phyloP scores from a whole-genome alignment of 805 yeast genomes.

The Saccharomycopsis oosterbeekiorum region DNA sequence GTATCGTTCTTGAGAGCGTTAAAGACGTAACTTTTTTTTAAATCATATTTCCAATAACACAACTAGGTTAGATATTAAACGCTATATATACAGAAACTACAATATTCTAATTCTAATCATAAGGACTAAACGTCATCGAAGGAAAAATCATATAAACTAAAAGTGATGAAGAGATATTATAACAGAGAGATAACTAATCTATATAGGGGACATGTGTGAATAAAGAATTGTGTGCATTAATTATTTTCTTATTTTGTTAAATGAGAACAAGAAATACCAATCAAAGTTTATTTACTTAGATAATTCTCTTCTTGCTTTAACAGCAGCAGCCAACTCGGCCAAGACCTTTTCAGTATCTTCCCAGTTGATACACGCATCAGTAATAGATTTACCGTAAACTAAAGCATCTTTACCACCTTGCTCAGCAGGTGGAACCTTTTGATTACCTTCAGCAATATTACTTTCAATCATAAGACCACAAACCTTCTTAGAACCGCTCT shows the following conservation, averaged over 20 bases:
- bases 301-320: slow-evolving; percentile 46
- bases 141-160: neutral
- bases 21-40: no score
- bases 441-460: slow-evolving; percentile 85
- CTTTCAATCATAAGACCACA: slow-evolving; percentile 96
- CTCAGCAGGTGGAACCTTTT: slow-evolving; percentile 59
- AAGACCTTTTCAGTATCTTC: slow-evolving; percentile 80
- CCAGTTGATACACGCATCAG: slow-evolving; percentile 95
- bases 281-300: neutral
- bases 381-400: slow-evolving; percentile 90
- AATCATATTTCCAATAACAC: neutral
- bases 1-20: no score
- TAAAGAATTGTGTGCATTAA: neutral
- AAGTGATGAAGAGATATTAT: neutral
- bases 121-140: neutral
- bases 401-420: slow-evolving; percentile 43
- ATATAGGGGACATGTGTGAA: neutral
- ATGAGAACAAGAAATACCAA: neutral
- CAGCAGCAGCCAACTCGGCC: slow-evolving; percentile 70
- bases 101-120: neutral
- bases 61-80: neutral
- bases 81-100: neutral
- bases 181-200: neutral
- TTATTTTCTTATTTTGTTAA: neutral
- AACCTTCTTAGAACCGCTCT: slow-evolving; percentile 68